Evolutionary conservation across 228 moss, liverwort and hornwort genomes (phyloP), one percentile per base, ranked within the genome.

Genomic region (Sphagnum fallax): DNA sequence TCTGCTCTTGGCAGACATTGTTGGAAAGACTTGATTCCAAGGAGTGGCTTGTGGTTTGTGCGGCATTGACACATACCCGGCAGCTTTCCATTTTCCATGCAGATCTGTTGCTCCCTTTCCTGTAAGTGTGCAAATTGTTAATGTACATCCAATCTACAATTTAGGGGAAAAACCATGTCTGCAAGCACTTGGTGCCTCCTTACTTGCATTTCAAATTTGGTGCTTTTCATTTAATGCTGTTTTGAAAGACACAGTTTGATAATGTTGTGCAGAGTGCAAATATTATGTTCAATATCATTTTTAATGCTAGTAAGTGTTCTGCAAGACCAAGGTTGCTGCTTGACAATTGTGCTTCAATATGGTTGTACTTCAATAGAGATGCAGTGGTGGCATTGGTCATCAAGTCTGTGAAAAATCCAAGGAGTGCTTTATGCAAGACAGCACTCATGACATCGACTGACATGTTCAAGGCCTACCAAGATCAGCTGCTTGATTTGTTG

Each of bases 381-480:
- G 75, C 88, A 52, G 87, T 98, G n/a, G 92, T 98, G 62, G 13
- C 83, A 48, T 72, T 86, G 58, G 92, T 94, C 51, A 90, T 89
- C 16, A 98, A 94, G 69, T 87, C 94, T 52, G 68, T 98, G 71
- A 98, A 98, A 75, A 98, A 98, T 82, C 98, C 98, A 48, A 87
- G 98, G 47, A 98, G 98, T 71, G 98, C 98, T 50, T 75, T 98
- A 67, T 98, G 94, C 75, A 98, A 98, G 81, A 94, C 98, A 6
- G 98, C 98, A 32, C 81, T 98, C 12, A 94, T 98, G 98, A 90
- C 88, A 10, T 82, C 90, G 11, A 85, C 94, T 4, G 98, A 98
- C 74, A 68, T 98, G 65, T 83, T 98, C 73, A 92, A 86, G 72
- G 87, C 79, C 16, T 98, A 89, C 77, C 81, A 86, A 68, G 94